Conservation (phyloP, 1,139 yeast species). For the Arxiozyma heterogenica region DNA sequence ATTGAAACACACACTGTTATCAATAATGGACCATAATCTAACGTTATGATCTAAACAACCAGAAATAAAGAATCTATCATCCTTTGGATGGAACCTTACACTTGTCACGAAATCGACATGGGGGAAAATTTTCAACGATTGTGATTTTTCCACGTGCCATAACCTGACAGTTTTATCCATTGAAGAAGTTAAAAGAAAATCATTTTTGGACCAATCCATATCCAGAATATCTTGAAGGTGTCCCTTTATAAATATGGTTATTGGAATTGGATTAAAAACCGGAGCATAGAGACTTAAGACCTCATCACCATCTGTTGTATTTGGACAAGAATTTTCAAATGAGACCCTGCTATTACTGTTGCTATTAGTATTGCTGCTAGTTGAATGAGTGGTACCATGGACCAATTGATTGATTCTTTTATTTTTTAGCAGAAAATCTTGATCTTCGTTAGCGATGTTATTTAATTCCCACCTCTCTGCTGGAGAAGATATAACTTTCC, state of each 20-base stretch:
- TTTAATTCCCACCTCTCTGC: slow-evolving; percentile 45
- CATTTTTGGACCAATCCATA: slow-evolving; percentile 83
- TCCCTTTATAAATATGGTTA: slow-evolving; percentile 45
- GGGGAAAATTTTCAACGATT: slow-evolving; percentile 54
- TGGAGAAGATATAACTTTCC: slow-evolving; percentile 73
- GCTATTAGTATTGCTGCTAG: slow-evolving; percentile 4
- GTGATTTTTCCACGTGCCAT: slow-evolving; percentile 72
- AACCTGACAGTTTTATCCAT: slow-evolving; percentile 77
- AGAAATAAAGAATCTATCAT: slow-evolving; percentile 78
- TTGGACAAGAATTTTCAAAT: neutral
- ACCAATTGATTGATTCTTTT: slow-evolving; percentile 3
- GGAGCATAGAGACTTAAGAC: slow-evolving; percentile 46
- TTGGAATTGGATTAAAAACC: slow-evolving; percentile 67
- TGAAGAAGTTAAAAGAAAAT: slow-evolving; percentile 69
- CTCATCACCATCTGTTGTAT: slow-evolving; percentile 1
- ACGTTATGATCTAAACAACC: slow-evolving; percentile 74
- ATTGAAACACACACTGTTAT: slow-evolving; percentile 40
- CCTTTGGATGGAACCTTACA: slow-evolving; percentile 74
- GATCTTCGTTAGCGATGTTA: slow-evolving; percentile 7
- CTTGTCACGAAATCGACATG: slow-evolving; percentile 81
- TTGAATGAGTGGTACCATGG: neutral
- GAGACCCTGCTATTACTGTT: neutral
- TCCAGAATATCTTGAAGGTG: slow-evolving; percentile 65
- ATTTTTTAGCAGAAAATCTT: neutral
- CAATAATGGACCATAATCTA: slow-evolving; percentile 81